These are phyloP conservation scores for Camillea tinctor DNA, from an alignment of 2,329 filamentous ascomycete genomes.

Conservation along the genomic window DNA sequence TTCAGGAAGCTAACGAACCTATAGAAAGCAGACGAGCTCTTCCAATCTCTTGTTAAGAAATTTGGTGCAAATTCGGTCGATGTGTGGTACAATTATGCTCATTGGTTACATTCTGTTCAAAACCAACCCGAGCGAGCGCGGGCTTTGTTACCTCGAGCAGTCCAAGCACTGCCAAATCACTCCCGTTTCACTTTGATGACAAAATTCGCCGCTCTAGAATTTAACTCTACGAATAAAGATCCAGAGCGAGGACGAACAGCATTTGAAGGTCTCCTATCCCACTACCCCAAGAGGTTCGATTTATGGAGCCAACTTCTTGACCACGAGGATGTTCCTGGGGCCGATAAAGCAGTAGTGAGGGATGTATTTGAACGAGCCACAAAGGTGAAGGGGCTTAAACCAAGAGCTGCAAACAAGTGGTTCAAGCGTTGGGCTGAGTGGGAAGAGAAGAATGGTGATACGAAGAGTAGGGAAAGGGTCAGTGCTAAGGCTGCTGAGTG, in stretches of 20 bases:
- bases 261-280: slow-evolving; percentile 82
- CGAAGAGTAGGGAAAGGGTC: slow-evolving; percentile 68
- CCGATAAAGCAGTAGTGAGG: slow-evolving; percentile 57
- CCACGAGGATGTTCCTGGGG: slow-evolving; percentile 65
- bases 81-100: slow-evolving; percentile 93
- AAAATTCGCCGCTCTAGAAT: slow-evolving; percentile 90
- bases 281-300: slow-evolving; percentile 86
- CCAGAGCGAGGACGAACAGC: slow-evolving; percentile 90
- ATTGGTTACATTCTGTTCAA: slow-evolving; percentile 79
- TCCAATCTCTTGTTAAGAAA: slow-evolving; percentile 84
- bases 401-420: slow-evolving; percentile 78
- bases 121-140: slow-evolving; percentile 71
- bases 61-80: slow-evolving; percentile 76
- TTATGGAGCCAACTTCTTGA: slow-evolving; percentile 92
- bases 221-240: slow-evolving; percentile 77
- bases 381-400: slow-evolving; percentile 70
- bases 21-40: slow-evolving; percentile 85
- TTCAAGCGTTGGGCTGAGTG: slow-evolving; percentile 92
- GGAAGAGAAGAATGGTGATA: slow-evolving; percentile 72
- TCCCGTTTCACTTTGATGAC: slow-evolving; percentile 71
- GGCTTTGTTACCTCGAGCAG: slow-evolving; percentile 76
- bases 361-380: slow-evolving; percentile 80
- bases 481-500: slow-evolving; percentile 70
- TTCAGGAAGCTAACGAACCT: slow-evolving; percentile 28
- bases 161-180: slow-evolving; percentile 74